A percentile compares a stretch with the other conserved stretches of the same genome.
phyloP scores from a whole-genome alignment of 345 rosid genomes.

The Nasturtium officinale region DNA sequence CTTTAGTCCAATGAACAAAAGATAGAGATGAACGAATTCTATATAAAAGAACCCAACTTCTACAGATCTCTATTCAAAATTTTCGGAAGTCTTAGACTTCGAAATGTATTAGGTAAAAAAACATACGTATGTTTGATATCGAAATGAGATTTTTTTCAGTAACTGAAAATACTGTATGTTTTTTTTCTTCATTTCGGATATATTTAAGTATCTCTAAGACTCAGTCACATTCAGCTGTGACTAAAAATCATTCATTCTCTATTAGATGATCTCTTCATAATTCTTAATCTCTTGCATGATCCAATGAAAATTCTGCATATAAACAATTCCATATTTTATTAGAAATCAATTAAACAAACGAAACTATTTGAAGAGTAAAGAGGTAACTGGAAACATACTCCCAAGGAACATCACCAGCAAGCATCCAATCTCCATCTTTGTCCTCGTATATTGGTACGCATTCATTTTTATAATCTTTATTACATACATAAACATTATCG shows the following conservation, averaged over 20 bases:
- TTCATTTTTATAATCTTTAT: slow-evolving; percentile 50
- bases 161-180: neutral
- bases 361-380: slow-evolving; percentile 3
- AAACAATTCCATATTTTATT: neutral
- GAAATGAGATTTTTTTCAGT: neutral
- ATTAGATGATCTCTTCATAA: slow-evolving; percentile 54
- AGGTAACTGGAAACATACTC: slow-evolving; percentile 47
- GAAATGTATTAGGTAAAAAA: neutral
- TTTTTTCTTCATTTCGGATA: too few relatives aligned
- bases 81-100: neutral
- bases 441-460: slow-evolving; percentile 79
- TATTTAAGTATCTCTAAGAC: too few relatives aligned
- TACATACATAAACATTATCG: slow-evolving; percentile 14
- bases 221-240: slow-evolving; percentile 5
- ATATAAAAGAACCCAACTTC: neutral
- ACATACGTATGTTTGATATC: neutral
- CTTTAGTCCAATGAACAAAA: neutral
- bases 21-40: neutral
- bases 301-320: slow-evolving; percentile 60
- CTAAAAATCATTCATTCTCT: slow-evolving; percentile 10
- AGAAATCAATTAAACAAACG: neutral
- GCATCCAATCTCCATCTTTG: slow-evolving; percentile 91
- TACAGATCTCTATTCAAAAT: neutral
- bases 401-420: slow-evolving; percentile 93
- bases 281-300: slow-evolving; percentile 67